A percentile compares a stretch with the other conserved stretches of the same genome.
Evolutionary conservation across 345 rosid genomes (phyloP).

Genomic region (Populus simonii): DNA sequence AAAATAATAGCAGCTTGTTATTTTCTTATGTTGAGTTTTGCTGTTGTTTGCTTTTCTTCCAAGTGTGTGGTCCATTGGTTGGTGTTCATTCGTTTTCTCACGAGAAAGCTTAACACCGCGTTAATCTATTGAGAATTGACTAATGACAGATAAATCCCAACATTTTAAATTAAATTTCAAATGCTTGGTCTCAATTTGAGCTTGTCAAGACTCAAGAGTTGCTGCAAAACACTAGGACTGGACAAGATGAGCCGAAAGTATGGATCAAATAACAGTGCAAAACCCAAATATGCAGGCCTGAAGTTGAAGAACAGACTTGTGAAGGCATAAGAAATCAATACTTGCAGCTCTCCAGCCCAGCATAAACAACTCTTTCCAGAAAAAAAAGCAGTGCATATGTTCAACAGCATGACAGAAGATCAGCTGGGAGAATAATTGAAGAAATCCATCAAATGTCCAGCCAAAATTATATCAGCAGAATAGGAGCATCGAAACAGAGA

Average conservation of each 20-base stretch:
- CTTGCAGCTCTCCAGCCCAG: not conserved
- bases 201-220: not conserved
- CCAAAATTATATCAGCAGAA: not conserved
- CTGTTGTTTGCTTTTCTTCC: constrained; percentile 14
- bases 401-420: not conserved
- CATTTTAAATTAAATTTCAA: not conserved
- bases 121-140: not conserved
- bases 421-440: not conserved
- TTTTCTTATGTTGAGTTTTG: not conserved
- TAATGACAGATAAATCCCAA: not conserved
- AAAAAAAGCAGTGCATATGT: not conserved
- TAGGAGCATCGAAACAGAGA: not conserved
- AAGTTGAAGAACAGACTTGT: not conserved
- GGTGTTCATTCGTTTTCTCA: not conserved
- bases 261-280: not conserved
- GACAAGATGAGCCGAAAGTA: not conserved
- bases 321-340: not conserved
- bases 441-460: not conserved
- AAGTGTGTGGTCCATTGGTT: not conserved
- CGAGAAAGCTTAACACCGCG: constrained; percentile 3
- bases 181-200: not conserved
- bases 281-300: not conserved
- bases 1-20: constrained; percentile 13
- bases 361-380: not conserved
- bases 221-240: not conserved